These are phyloP conservation scores for Cyphellophora europaea DNA, from an alignment of 2,329 filamentous ascomycete species.

Conservation along the genomic window DNA sequence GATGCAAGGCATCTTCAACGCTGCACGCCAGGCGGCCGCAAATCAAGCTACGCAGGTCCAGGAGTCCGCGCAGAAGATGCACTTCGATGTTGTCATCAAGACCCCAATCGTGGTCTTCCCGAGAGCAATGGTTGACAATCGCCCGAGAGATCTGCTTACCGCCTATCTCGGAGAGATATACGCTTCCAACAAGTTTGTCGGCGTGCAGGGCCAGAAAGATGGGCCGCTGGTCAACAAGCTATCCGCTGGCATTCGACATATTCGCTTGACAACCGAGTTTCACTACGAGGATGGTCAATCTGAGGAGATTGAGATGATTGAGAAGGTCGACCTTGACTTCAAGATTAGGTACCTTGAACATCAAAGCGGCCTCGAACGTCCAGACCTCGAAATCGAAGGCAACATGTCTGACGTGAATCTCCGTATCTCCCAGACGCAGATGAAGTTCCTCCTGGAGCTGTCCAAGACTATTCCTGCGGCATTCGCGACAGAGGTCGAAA, in stretches of 20 bases:
- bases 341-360: constrained; percentile 89
- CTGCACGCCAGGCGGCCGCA: constrained; percentile 85
- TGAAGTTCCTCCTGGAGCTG: constrained; percentile 81
- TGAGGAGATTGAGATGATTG: constrained; percentile 92
- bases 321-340: constrained; percentile 91
- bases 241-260: constrained; percentile 82
- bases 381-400: constrained; percentile 85
- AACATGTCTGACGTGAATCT: constrained; percentile 91
- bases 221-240: constrained; percentile 79
- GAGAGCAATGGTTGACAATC: constrained; percentile 60
- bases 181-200: constrained; percentile 83
- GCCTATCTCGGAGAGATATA: constrained; percentile 97
- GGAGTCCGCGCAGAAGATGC: constrained; percentile 79
- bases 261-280: constrained; percentile 81
- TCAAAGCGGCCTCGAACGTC: constrained; percentile 62
- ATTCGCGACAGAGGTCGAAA: constrained; percentile 65
- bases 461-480: constrained; percentile 80
- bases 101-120: constrained; percentile 97
- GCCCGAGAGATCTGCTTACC: constrained; percentile 71
- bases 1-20: constrained; percentile 99
- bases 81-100: constrained; percentile 86
- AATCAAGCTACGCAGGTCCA: constrained; percentile 91
- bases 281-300: constrained; percentile 62
- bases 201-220: constrained; percentile 66
- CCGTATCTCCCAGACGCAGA: constrained; percentile 77